phyloP scores from a whole-genome alignment of 2,329 filamentous ascomycete genomes.

The Claviceps cyperi region DNA sequence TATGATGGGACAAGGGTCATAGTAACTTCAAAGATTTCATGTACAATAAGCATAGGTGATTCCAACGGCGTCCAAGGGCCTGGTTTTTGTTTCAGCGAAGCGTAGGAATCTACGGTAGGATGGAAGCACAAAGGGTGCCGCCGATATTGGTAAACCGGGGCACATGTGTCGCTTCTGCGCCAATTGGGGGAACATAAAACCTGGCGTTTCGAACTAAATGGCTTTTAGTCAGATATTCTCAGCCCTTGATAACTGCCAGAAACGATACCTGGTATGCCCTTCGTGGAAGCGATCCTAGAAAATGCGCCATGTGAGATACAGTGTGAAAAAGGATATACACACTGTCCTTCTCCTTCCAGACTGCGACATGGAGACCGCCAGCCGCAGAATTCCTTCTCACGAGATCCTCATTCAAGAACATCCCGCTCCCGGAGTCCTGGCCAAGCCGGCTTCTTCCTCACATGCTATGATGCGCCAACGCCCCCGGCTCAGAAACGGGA shows the following conservation, averaged over 20 bases:
- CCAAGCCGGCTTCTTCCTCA: background rate
- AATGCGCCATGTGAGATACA: too few species aligned
- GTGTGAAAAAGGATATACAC: too few species aligned
- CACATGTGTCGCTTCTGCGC: background rate
- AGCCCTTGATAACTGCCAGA: too few species aligned
- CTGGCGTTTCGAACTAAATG: too few species aligned
- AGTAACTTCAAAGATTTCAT: background rate
- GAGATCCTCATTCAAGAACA: background rate
- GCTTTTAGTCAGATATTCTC: too few species aligned
- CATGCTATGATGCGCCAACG: constrained; percentile 20
- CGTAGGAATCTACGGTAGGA: too few species aligned
- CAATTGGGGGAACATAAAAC: too few species aligned
- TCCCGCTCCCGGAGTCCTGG: background rate
- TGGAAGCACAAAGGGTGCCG: background rate
- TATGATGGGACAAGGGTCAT: background rate
- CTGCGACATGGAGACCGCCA: too few species aligned
- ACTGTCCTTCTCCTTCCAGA: too few species aligned
- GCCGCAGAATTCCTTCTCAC: background rate
- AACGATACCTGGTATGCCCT: too few species aligned
- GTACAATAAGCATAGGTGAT: background rate
- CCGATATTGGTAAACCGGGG: background rate
- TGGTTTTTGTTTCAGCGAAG: background rate
- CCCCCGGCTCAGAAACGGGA: constrained; percentile 31
- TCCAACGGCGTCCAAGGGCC: background rate
- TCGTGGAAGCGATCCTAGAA: too few species aligned